These are phyloP conservation scores for Solanum sejunctum DNA, from an alignment of 257 asterid genomes.

Conservation along the genomic window DNA sequence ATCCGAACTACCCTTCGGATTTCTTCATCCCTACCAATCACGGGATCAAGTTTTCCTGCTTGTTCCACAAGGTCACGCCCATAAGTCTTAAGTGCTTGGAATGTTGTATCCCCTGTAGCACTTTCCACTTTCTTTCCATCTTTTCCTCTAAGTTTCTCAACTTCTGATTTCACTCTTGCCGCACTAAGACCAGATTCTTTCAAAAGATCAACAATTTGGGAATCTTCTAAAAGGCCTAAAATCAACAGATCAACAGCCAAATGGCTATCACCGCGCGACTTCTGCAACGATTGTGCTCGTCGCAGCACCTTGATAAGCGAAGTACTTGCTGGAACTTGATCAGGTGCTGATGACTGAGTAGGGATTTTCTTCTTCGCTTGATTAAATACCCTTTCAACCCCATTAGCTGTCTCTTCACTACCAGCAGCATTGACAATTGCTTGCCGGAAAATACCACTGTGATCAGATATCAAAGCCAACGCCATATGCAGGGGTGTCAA, in stretches of 20 bases:
- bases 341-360: conserved; percentile 48
- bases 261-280: conserved; percentile 45
- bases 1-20: conserved; percentile 52
- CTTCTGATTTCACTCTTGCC: conserved; percentile 40
- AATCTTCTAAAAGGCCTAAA: conserved; percentile 50
- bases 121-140: conserved; percentile 61
- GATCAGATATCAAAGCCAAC: conserved; percentile 32
- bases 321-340: conserved; percentile 49
- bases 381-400: conserved; percentile 34
- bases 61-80: conserved; percentile 70
- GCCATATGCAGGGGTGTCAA: conserved; percentile 62
- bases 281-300: conserved; percentile 48
- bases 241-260: conserved; percentile 58
- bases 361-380: conserved; percentile 48
- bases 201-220: conserved; percentile 39
- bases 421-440: conserved; percentile 44
- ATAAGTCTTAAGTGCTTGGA: conserved; percentile 50
- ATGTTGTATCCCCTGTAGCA: conserved; percentile 49
- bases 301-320: conserved; percentile 50
- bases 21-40: conserved; percentile 61
- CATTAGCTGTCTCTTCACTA: conserved; percentile 37
- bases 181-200: conserved; percentile 44
- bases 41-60: conserved; percentile 68
- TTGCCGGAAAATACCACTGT: conserved; percentile 46
- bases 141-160: conserved; percentile 50